These are phyloP conservation scores for Candolleomyces aberdarensis DNA, from an alignment of 768 basidiomycete genomes.

Conservation along the genomic window DNA sequence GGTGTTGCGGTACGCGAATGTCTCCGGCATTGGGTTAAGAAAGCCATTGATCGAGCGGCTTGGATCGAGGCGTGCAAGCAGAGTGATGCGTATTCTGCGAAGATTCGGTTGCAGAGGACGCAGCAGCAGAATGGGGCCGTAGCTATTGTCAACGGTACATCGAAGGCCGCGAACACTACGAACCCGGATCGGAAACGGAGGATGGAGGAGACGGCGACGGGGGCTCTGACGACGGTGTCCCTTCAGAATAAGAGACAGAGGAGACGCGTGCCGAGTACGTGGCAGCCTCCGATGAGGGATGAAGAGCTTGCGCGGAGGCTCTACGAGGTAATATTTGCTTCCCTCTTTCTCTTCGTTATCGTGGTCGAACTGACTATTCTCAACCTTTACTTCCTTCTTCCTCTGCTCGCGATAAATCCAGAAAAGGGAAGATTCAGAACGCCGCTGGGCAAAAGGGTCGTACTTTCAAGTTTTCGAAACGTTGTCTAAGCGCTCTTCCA, in stretches of 20 bases:
- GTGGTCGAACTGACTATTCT: not conserved
- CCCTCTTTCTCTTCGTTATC: conserved; percentile 13
- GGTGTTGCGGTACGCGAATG: conserved; percentile 36
- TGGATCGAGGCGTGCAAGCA: conserved; percentile 62
- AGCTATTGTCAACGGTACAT: not conserved
- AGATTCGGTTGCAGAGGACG: conserved; percentile 27
- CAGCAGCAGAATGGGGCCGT: conserved; percentile 1
- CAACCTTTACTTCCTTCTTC: conserved; percentile 8
- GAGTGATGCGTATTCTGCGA: conserved; percentile 60
- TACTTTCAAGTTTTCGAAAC: conserved; percentile 51
- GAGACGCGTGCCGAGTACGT: conserved; percentile 40
- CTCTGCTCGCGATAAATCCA: conserved; percentile 25
- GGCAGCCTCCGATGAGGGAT: conserved; percentile 54
- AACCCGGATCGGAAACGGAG: conserved; percentile 30
- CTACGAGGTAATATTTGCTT: conserved; percentile 49
- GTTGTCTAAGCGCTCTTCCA: conserved; percentile 25
- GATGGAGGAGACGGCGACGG: conserved; percentile 7
- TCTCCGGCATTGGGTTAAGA: conserved; percentile 47
- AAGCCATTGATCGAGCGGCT: conserved; percentile 41
- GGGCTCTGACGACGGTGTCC: conserved; percentile 11
- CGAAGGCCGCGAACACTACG: no score
- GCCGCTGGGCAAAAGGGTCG: conserved; percentile 72
- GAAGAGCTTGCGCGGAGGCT: conserved; percentile 63
- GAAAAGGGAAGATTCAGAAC: conserved; percentile 71
- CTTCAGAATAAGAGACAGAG: conserved; percentile 38